phyloP scores from a whole-genome alignment of 768 basidiomycete species.

The Kondoa subrosea region DNA sequence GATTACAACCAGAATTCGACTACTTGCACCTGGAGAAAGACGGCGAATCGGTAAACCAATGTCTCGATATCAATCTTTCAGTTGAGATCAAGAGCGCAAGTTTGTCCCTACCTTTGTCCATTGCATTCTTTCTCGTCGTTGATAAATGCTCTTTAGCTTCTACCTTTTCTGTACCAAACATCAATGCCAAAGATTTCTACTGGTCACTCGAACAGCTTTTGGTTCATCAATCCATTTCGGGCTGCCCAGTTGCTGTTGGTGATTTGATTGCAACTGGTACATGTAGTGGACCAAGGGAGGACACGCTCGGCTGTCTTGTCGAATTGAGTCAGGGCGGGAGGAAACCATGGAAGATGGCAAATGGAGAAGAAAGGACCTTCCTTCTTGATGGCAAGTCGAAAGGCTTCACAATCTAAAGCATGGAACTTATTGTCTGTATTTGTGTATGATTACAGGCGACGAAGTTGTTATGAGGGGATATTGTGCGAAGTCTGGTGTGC shows the following conservation, averaged over 20 bases:
- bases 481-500: slow-evolving; percentile 10
- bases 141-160: background rate
- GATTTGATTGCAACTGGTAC: slow-evolving; percentile 27
- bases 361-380: slow-evolving; percentile 10
- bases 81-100: background rate
- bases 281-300: slow-evolving; percentile 15
- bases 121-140: background rate
- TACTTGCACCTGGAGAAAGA: background rate
- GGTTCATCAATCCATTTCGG: slow-evolving; percentile 22
- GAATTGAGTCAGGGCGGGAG: slow-evolving; percentile 19
- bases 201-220: slow-evolving; percentile 24
- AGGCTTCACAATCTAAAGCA: background rate
- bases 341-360: slow-evolving; percentile 11
- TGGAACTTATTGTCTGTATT: background rate
- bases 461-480: slow-evolving; percentile 16
- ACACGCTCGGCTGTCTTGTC: slow-evolving; percentile 16
- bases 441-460: slow-evolving; percentile 15
- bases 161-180: slow-evolving; percentile 3
- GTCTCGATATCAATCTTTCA: slow-evolving; percentile 3
- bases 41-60: too few species aligned
- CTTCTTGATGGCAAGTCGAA: slow-evolving; percentile 14
- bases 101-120: background rate
- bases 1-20: background rate
- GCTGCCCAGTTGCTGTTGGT: slow-evolving; percentile 18
- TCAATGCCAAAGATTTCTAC: slow-evolving; percentile 17